Conservation (phyloP, 257 asterid genomes). For the Penstemon newberryi region DNA sequence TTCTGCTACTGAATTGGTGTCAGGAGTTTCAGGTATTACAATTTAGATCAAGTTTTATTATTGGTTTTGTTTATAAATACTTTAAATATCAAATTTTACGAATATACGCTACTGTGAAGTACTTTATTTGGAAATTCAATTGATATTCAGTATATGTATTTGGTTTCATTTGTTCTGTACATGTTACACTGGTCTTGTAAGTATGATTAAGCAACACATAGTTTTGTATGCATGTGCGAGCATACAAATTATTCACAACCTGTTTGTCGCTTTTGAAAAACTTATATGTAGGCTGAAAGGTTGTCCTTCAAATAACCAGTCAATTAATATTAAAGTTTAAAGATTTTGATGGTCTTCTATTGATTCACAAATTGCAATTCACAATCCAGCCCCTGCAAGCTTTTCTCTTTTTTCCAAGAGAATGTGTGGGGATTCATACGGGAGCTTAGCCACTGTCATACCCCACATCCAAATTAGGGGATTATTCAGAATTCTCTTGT, state of each 20-base stretch:
- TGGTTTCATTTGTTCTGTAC: not conserved
- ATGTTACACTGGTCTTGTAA: not conserved
- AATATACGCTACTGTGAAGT: slow-evolving; percentile 8
- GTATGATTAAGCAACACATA: not conserved
- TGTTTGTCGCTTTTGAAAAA: not conserved
- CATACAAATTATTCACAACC: not conserved
- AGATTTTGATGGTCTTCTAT: not conserved
- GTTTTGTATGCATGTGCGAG: too few relatives aligned
- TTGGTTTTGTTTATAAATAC: too few relatives aligned
- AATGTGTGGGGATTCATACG: too few relatives aligned
- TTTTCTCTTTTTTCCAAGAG: too few relatives aligned
- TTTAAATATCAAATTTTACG: not conserved
- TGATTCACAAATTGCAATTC: not conserved
- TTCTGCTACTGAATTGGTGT: slow-evolving; percentile 89
- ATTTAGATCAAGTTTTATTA: not conserved
- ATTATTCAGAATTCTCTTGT: too few relatives aligned
- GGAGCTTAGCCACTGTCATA: too few relatives aligned
- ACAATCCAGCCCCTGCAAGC: not conserved
- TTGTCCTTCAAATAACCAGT: not conserved
- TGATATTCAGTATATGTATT: not conserved
- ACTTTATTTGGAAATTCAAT: not conserved
- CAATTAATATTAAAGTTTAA: not conserved
- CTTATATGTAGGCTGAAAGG: not conserved
- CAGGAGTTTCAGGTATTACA: slow-evolving; percentile 80
- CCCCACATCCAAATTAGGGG: too few relatives aligned